Evolutionary conservation across 768 basidiomycete species (phyloP), one percentile per base, ranked within the genome.

Genomic region (Rhizopogon sp.): DNA sequence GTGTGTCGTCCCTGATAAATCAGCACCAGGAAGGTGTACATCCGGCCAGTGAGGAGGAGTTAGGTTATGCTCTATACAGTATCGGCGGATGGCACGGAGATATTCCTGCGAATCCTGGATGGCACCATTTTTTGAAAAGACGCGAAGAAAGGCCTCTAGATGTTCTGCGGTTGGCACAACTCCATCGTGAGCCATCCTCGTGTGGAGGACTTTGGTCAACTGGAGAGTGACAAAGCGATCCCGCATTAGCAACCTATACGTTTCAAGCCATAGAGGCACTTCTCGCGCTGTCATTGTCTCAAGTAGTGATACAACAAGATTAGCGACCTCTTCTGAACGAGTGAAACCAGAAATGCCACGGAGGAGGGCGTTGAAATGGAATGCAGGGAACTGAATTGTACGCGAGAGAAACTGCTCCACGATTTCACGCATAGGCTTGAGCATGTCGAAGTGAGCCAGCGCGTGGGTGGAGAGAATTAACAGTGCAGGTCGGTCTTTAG

Each of bases 351-450:
- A 73, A 25, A 85, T 66, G 5, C 81, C 77, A 49, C 75, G 74
- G 17, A 85, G 75, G 46, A 85, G 67, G 50, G 77, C 71, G 59
- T 85, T 85, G 70, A 79, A 83, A 54, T 73, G 50, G 40, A 68
- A 63, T 35, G 75, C 54, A 14, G 64, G 61, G 44, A 58, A 25
- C 8, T 49, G 43, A 9, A 63, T 60, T 29, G 55, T 39, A 17
- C 61, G 63, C 31, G 56, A 58, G 22, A 81, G 67, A 56, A 83
- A 76, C 13, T 67, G 64, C 35, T 76, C 66, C 9, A 80, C 62
- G 25, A 84, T 60, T 13, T 70, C 71, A 14, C 73, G 76, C 44
- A 85, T 69, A 0, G 79, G 76, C 2, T 74, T 55, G 13, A 80
- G 57, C 25, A 86, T 72, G 22, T 74, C 75, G 58, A 79, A 79